Evolutionary conservation across 2,329 filamentous ascomycete genomes (phyloP).

Genomic region (Beauveria varroae): DNA sequence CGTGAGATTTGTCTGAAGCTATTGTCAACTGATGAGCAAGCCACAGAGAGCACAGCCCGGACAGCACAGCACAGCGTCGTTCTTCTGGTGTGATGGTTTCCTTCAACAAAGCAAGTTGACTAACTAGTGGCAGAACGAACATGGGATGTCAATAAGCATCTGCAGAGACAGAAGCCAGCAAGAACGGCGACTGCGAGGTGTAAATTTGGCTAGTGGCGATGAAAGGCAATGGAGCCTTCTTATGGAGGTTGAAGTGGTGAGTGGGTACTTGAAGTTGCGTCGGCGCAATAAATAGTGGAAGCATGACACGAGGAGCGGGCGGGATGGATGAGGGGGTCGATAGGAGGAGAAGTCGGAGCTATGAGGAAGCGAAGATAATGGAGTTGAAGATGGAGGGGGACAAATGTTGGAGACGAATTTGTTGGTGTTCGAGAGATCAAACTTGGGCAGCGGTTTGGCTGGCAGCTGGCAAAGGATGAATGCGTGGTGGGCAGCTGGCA

Average conservation of each 20-base stretch:
- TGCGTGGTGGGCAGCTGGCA: not conserved
- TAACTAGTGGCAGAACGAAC: not conserved
- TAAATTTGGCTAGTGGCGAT: not conserved
- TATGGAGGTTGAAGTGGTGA: no score
- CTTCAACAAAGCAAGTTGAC: not conserved
- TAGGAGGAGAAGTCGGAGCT: not conserved
- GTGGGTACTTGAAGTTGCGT: not conserved
- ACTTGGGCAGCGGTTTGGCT: not conserved
- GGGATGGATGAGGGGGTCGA: not conserved
- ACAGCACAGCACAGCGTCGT: no score
- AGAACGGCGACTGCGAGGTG: not conserved
- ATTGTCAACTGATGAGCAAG: not conserved
- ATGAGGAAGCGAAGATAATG: not conserved
- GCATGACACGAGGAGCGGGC: not conserved
- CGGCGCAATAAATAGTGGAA: not conserved
- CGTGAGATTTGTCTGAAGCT: not conserved
- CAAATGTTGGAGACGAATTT: not conserved
- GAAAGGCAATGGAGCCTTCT: no score
- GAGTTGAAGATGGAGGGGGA: not conserved
- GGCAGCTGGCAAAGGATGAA: not conserved
- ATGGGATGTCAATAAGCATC: constrained; percentile 5
- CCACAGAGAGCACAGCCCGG: not conserved
- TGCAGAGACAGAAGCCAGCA: not conserved
- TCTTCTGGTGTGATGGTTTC: no score
- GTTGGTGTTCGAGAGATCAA: not conserved